Base-by-base conservation (phyloP, 2,329 filamentous ascomycete species). In the Colletotrichum endophyticum region DNA sequence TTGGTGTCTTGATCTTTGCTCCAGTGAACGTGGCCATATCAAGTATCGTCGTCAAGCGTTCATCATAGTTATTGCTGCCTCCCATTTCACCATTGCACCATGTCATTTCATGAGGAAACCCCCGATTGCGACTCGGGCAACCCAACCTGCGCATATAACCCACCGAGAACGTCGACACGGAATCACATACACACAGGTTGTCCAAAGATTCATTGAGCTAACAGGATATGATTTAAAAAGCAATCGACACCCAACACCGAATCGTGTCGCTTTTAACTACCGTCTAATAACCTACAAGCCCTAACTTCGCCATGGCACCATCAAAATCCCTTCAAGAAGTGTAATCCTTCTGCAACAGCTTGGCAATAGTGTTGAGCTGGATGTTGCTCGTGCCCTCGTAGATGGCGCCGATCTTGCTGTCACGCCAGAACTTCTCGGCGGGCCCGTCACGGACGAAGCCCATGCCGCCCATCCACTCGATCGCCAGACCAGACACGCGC, bases 391-490 rank as follows among this genome's bases (percentile, higher is more conserved):
- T 96, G 36, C 97, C 97, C 88, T 98, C 96, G 84, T 98, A 98
- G 80, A 98, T 99, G 79, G 96, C 96, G 12, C 97, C 97, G 82
- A 99, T 99, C 93, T 99, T 99, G 90, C 95, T 97, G 85, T 99
- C 97, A 63, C 97, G 91, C 91, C 94, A 99, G 88, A 94, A 98
- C 92, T 99, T 99, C 92, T 99, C 97, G 1, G 97, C 97, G 75
- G 98, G 92, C 0, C 97, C 97, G 85, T 99, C 97, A 61, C 97
- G 90, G 19, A 99, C 97, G 81, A 99, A 99, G 62, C 97, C 97
- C 97, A 99, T 99, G 77, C 97, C 97, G 64, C 97, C 97, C 96
- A 99, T 99, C 97, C 97, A 99, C 88, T 99, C 97, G 32, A 99
- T 92, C 0, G 96, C 97, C 66, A 94, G 91, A 8, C 96, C 93